A percentile compares a stretch with the other conserved stretches of the same genome.
These are phyloP conservation scores for Yamadazyma phyllophila DNA, from an alignment of 805 yeast species.

Conservation along the genomic window DNA sequence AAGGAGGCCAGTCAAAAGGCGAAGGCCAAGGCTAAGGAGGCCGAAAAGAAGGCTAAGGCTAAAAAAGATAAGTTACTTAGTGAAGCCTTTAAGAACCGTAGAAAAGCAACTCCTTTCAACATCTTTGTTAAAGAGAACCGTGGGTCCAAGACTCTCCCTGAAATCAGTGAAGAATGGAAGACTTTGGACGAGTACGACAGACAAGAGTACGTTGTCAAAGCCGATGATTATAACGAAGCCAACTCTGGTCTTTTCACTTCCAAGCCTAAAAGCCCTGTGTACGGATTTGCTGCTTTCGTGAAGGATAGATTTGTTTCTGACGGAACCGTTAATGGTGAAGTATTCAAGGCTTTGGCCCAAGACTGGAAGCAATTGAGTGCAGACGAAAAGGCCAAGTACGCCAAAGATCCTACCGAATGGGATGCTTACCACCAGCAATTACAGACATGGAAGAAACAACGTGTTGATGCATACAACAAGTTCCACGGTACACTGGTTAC, in stretches of 20 bases:
- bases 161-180: conserved; percentile 22
- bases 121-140: conserved; percentile 12
- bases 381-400: conserved; percentile 27
- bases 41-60: conserved; percentile 18
- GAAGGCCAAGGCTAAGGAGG: conserved; percentile 19
- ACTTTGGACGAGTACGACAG: conserved; percentile 28
- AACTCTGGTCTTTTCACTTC: conserved; percentile 23
- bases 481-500: conserved; percentile 6
- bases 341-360: conserved; percentile 23
- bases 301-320: conserved; percentile 24
- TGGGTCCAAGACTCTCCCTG: conserved; percentile 3
- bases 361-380: conserved; percentile 31
- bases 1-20: conserved; percentile 15
- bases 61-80: conserved; percentile 13
- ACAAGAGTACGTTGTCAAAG: conserved; percentile 22
- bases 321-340: conserved; percentile 20
- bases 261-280: conserved; percentile 33
- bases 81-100: conserved; percentile 12
- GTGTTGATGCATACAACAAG: conserved; percentile 18
- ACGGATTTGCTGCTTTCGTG: conserved; percentile 29
- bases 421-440: conserved; percentile 20
- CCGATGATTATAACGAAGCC: conserved; percentile 28
- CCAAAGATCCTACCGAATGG: conserved; percentile 17
- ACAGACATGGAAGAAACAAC: conserved; percentile 29
- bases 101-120: conserved; percentile 12